Evolutionary conservation across 768 basidiomycete species (phyloP).

Genomic region (Udeniomyces megalosporus): DNA sequence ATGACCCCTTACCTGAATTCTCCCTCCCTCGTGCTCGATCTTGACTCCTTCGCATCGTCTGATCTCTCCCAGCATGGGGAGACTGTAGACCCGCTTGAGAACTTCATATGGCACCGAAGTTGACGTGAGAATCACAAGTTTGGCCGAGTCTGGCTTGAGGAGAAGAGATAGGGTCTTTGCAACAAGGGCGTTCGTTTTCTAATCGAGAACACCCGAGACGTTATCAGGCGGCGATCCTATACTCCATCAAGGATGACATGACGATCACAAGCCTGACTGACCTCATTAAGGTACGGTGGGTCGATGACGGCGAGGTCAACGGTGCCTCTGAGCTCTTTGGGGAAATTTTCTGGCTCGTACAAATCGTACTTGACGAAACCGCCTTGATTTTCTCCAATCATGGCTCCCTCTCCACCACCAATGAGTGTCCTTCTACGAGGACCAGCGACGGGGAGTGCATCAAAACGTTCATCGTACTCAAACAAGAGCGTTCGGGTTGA

Average conservation of each 20-base stretch:
- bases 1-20: constrained; percentile 4
- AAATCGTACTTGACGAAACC: constrained; percentile 22
- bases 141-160: constrained; percentile 15
- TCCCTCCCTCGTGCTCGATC: constrained; percentile 12
- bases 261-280: not conserved
- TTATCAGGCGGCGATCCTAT: too few species aligned
- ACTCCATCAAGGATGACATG: too few species aligned
- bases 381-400: not conserved
- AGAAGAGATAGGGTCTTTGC: constrained; percentile 16
- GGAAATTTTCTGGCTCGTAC: constrained; percentile 17
- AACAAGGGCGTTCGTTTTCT: constrained; percentile 19
- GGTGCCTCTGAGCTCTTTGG: constrained; percentile 12
- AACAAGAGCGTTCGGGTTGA: constrained; percentile 15
- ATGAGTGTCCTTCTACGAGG: not conserved
- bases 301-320: constrained; percentile 21
- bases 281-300: constrained; percentile 23
- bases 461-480: constrained; percentile 22
- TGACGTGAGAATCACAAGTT: constrained; percentile 20
- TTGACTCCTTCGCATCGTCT: constrained; percentile 1
- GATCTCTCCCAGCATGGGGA: constrained; percentile 14
- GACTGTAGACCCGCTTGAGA: constrained; percentile 12
- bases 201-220: too few species aligned
- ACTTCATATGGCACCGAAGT: constrained; percentile 16
- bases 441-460: constrained; percentile 14
- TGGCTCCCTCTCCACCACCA: not conserved